Conservation (phyloP, 2,329 filamentous ascomycete species). For the Trichoderma breve region DNA sequence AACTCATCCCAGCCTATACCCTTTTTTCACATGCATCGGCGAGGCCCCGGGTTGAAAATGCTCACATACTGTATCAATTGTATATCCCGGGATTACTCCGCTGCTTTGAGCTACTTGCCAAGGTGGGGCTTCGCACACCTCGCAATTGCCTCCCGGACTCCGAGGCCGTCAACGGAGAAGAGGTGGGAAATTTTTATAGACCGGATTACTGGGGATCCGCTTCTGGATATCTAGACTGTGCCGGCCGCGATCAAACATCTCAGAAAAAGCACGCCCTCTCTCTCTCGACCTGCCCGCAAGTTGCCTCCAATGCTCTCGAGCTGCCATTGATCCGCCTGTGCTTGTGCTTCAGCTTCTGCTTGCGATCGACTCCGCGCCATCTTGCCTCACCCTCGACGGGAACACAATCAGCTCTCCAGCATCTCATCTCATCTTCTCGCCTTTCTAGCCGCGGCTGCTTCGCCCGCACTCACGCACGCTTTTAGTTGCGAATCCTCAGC, state of each 20-base stretch:
- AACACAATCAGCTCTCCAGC: not conserved
- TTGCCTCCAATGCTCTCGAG: not conserved
- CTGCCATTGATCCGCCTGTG: not conserved
- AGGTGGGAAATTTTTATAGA: constrained; percentile 34
- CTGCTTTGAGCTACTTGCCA: not conserved
- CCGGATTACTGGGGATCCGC: constrained; percentile 23
- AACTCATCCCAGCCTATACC: not conserved
- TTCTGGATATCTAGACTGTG: not conserved
- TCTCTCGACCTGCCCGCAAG: not conserved
- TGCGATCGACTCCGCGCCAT: not conserved
- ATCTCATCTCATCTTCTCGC: not conserved
- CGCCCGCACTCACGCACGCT: not conserved
- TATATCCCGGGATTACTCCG: constrained; percentile 11
- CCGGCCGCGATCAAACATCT: constrained; percentile 3
- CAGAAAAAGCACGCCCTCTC: not conserved
- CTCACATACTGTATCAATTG: not conserved
- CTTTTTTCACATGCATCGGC: not conserved
- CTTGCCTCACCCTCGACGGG: not conserved
- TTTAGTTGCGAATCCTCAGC: not conserved
- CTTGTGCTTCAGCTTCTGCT: not conserved
- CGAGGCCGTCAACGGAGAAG: constrained; percentile 40
- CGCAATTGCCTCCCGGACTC: constrained; percentile 30
- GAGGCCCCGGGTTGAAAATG: not conserved
- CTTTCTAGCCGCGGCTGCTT: not conserved
- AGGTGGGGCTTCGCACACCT: constrained; percentile 13